phyloP scores from a whole-genome alignment of 257 asterid genomes.

The Solanum sejunctum region DNA sequence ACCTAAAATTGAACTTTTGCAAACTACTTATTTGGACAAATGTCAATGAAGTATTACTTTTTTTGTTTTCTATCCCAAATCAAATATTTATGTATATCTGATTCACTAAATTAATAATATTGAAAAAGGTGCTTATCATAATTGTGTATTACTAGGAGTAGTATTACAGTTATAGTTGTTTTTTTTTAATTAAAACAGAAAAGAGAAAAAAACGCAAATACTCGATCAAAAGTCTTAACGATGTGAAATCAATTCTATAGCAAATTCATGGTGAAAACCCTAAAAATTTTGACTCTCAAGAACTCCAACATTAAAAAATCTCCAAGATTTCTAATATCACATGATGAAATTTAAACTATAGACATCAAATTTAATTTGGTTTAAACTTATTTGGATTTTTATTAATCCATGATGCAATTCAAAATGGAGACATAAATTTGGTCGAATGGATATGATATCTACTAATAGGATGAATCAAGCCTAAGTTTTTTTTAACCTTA shows the following conservation, averaged over 20 bases:
- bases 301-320: neutral
- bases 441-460: neutral
- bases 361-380: too few species aligned
- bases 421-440: neutral
- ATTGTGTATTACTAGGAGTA: neutral
- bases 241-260: neutral
- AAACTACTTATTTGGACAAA: neutral
- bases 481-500: neutral
- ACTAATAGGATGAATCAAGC: neutral
- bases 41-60: neutral
- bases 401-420: neutral
- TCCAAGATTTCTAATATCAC: neutral
- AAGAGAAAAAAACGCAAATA: neutral
- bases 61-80: neutral
- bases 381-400: too few species aligned
- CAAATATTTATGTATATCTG: neutral
- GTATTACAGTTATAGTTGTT: neutral
- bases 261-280: neutral
- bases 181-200: neutral
- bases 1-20: neutral
- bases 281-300: neutral
- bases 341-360: neutral
- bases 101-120: neutral
- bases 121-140: neutral
- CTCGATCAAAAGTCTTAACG: neutral